Base-by-base conservation (phyloP, 2,329 filamentous ascomycete genomes). In the Fusarium redolens region DNA sequence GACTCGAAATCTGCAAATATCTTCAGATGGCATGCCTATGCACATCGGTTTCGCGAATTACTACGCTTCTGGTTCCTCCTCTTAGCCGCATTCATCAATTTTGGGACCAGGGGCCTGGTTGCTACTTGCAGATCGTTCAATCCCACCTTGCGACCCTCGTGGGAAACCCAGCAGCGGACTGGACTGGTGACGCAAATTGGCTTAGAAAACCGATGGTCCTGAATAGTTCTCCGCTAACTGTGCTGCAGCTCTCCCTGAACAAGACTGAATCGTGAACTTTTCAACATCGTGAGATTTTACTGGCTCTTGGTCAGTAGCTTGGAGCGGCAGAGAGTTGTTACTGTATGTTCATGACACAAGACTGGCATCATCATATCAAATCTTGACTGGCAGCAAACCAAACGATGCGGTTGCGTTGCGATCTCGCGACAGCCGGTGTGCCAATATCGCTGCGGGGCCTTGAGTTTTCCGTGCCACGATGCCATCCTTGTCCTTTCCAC, bases 41-140 rank as follows among this genome's bases (percentile, higher is more conserved):
- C 48, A 43, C 31, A 58, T 63, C 44, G 13, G 33, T 22, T 69
- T 61, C 44, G 35, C 55, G 60, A 61, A 43, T 58, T 68, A 56
- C 50, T 57, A 60, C 62, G 61, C 52, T 70, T 77, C 65, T 66
- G 45, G 60, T 64, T 72, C 60, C 57, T 66, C 55, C 52, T 65
- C 52, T 72, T 69, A 73, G 72, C 72, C 72, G 68, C 74, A 68
- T 75, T 62, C 69, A 55, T 73, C 59, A 51, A 68, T 37, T 44
- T 65, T 31, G 17, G 55, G 69, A 72, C 75, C 75, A 73, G 75
- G 74, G 65, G 51, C 72, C 74, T 60, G 72, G 75, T 68, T 69
- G 71, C 63, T 64, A 77, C 66, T 76, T 74, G 75, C 75, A 77
- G 75, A 77, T 77, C 75, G 68, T 43, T 65, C 70, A 75, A 71